These are phyloP conservation scores for Cucurbita ficifolia DNA, from an alignment of 306 rosid species.

Conservation along the genomic window DNA sequence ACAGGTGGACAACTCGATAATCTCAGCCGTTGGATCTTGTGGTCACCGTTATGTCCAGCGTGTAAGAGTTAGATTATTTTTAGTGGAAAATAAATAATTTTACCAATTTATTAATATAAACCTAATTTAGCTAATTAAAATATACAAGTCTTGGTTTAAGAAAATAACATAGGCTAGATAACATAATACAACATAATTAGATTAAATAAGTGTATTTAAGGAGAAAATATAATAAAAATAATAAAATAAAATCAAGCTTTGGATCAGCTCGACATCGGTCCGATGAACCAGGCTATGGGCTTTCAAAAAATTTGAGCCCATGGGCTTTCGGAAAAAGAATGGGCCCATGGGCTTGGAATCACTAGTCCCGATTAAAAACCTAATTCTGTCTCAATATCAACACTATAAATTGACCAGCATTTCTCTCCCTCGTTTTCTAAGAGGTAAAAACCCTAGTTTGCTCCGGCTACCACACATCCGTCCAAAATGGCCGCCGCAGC, in stretches of 20 bases:
- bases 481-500: constrained; percentile 54
- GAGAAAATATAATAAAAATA: too few relatives aligned
- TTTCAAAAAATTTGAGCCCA: not conserved
- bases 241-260: too few relatives aligned
- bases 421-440: not conserved
- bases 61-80: too few relatives aligned
- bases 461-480: not conserved
- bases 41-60: not conserved
- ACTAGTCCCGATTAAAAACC: not conserved
- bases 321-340: not conserved
- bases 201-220: too few relatives aligned
- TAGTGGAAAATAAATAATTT: too few relatives aligned
- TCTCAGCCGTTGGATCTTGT: constrained; percentile 10
- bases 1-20: not conserved
- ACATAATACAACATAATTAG: too few relatives aligned
- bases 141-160: too few relatives aligned
- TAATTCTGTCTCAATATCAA: not conserved
- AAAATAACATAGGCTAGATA: too few relatives aligned
- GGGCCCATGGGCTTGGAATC: not conserved
- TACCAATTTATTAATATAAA: too few relatives aligned
- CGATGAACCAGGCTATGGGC: too few relatives aligned
- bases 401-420: not conserved
- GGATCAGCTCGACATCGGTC: too few relatives aligned
- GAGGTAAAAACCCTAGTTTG: constrained; percentile 22
- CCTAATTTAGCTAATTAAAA: too few relatives aligned